Conservation (phyloP, 768 basidiomycete species). For the Suillus tomentosus region DNA sequence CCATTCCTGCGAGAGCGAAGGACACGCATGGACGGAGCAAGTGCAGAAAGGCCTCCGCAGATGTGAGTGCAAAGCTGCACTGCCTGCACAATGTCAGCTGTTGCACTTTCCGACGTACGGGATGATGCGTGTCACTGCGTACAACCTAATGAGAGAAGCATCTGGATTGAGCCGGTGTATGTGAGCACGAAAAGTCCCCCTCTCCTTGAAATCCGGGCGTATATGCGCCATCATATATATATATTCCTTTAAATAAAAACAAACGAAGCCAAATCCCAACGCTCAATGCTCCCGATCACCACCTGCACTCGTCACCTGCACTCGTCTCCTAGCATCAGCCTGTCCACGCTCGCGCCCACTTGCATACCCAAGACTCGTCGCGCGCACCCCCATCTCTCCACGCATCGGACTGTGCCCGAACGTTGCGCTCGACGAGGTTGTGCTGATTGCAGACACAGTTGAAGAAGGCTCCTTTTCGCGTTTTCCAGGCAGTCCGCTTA, state of each 20-base stretch:
- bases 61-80: too few species aligned
- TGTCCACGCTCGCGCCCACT: constrained; percentile 19
- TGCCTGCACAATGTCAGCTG: too few species aligned
- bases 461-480: constrained; percentile 13
- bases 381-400: constrained; percentile 25
- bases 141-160: background rate
- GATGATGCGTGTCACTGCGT: too few species aligned
- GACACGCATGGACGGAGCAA: too few species aligned
- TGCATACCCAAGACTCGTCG: constrained; percentile 30
- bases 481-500: constrained; percentile 52
- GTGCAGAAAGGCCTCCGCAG: too few species aligned
- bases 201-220: background rate
- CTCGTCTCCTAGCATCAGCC: constrained; percentile 26
- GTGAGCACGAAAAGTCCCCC: background rate
- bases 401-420: constrained; percentile 4
- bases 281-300: constrained; percentile 20
- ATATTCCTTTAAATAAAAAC: background rate
- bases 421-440: background rate
- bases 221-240: background rate
- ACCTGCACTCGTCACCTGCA: constrained; percentile 24
- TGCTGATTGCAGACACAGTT: background rate
- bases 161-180: background rate
- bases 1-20: too few species aligned
- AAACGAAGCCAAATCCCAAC: background rate
- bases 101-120: too few species aligned